Evolutionary conservation across 768 basidiomycete genomes (phyloP).

Genomic region (Lactarius sp.): DNA sequence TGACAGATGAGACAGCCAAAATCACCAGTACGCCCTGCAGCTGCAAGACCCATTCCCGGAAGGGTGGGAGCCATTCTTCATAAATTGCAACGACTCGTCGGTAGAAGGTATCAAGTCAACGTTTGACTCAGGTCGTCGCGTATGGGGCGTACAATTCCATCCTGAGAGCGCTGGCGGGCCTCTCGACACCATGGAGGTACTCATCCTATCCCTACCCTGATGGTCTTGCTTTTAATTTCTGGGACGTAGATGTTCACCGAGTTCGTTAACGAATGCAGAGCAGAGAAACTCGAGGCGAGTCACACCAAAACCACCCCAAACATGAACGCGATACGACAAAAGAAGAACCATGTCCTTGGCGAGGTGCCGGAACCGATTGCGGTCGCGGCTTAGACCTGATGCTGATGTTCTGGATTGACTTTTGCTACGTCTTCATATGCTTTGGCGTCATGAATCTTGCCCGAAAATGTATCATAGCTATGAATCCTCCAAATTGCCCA

Average conservation of each 20-base stretch:
- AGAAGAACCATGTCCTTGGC: slow-evolving; percentile 18
- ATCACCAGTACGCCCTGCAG: slow-evolving; percentile 97
- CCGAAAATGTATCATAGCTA: background rate
- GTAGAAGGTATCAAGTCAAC: slow-evolving; percentile 99
- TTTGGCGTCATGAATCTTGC: background rate
- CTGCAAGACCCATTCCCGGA: slow-evolving; percentile 92
- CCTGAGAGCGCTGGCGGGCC: slow-evolving; percentile 99
- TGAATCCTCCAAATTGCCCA: background rate
- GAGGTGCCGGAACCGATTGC: slow-evolving; percentile 27
- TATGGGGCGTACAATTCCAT: slow-evolving; percentile 99
- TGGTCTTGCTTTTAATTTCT: background rate
- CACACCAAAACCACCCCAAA: slow-evolving; percentile 25
- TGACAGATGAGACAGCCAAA: slow-evolving; percentile 53
- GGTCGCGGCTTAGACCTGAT: slow-evolving; percentile 27
- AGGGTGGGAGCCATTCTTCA: slow-evolving; percentile 99
- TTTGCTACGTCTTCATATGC: background rate
- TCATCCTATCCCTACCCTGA: background rate
- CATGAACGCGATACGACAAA: slow-evolving; percentile 26
- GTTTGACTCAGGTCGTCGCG: slow-evolving; percentile 74
- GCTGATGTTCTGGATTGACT: background rate
- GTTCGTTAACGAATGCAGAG: slow-evolving; percentile 77
- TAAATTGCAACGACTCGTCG: slow-evolving; percentile 98
- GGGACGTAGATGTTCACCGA: slow-evolving; percentile 82
- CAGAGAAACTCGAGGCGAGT: slow-evolving; percentile 40
- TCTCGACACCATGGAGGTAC: slow-evolving; percentile 93